Percentiles rank a stretch among this genome's conserved stretches.
Evolutionary conservation across 495 filamentous ascomycete species (phyloP).

Genomic region (Usnea hakonensis): DNA sequence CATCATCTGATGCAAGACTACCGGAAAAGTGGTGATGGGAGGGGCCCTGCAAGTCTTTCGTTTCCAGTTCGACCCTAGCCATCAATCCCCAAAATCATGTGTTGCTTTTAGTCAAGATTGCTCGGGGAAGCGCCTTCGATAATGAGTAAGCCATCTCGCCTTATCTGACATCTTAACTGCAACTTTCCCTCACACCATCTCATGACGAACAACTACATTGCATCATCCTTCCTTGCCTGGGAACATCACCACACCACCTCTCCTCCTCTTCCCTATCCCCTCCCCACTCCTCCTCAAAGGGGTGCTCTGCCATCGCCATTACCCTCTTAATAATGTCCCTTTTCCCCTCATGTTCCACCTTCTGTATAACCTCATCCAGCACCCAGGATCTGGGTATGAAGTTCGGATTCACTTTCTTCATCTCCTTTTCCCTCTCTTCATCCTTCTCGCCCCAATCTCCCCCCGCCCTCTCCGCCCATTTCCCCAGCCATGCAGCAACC

Average conservation of each 20-base stretch:
- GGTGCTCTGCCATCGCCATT: conserved; percentile 72
- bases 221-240: conserved; percentile 63
- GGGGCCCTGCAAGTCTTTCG: background rate
- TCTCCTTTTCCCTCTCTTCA: conserved; percentile 55
- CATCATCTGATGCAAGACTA: background rate
- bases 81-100: background rate
- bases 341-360: conserved; percentile 79
- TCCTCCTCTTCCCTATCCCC: conserved; percentile 64
- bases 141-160: background rate
- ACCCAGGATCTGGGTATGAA: conserved; percentile 88
- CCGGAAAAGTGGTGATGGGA: background rate
- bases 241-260: conserved; percentile 84
- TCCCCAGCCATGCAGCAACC: conserved; percentile 67
- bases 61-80: background rate
- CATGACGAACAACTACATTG: conserved; percentile 70
- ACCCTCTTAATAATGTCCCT: conserved; percentile 64
- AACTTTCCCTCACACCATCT: background rate
- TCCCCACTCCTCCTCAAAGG: conserved; percentile 76
- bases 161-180: background rate
- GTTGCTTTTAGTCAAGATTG: background rate
- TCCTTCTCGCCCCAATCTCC: conserved; percentile 59
- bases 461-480: conserved; percentile 57
- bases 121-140: background rate
- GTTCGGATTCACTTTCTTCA: conserved; percentile 85
- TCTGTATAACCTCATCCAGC: conserved; percentile 81